These are phyloP conservation scores for Ophiobolus disseminans DNA, from an alignment of 2,329 filamentous ascomycete species.

Conservation along the genomic window DNA sequence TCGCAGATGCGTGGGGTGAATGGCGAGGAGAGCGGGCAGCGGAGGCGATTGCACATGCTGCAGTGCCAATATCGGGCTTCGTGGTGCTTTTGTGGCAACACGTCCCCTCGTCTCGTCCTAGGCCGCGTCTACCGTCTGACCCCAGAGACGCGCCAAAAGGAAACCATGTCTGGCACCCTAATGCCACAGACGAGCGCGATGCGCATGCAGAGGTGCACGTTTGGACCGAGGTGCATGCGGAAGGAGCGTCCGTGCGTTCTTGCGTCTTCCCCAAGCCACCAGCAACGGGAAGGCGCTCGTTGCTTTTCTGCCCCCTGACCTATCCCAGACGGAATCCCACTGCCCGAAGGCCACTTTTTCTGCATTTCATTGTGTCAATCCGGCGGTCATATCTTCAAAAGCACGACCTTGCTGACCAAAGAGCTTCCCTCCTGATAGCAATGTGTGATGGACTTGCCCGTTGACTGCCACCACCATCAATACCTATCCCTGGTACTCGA, in stretches of 20 bases:
- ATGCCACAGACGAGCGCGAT: slow-evolving; percentile 5
- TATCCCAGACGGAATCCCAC: neutral
- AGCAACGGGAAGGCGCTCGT: slow-evolving; percentile 2
- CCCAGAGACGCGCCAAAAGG: slow-evolving; percentile 18
- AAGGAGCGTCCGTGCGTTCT: neutral
- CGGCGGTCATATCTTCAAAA: neutral
- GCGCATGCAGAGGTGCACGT: slow-evolving; percentile 1
- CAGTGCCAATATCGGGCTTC: slow-evolving; percentile 4
- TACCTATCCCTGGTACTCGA: neutral
- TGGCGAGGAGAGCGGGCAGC: slow-evolving; percentile 6
- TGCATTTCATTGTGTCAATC: slow-evolving; percentile 11
- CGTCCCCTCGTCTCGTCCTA: slow-evolving; percentile 1
- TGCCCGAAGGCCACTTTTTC: slow-evolving; percentile 5
- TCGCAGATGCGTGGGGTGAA: slow-evolving; percentile 28
- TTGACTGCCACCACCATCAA: neutral
- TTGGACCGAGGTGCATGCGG: slow-evolving; percentile 4
- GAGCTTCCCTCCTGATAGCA: too few species aligned
- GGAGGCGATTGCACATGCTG: slow-evolving; percentile 7
- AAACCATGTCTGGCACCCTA: slow-evolving; percentile 13
- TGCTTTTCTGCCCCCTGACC: slow-evolving; percentile 5
- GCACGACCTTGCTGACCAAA: too few species aligned
- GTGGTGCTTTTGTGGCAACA: slow-evolving; percentile 24
- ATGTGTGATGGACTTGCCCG: too few species aligned
- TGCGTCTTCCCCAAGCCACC: slow-evolving; percentile 4
- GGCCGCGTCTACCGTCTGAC: slow-evolving; percentile 5